phyloP scores from a whole-genome alignment of 345 rosid genomes.

The Pistacia vera region DNA sequence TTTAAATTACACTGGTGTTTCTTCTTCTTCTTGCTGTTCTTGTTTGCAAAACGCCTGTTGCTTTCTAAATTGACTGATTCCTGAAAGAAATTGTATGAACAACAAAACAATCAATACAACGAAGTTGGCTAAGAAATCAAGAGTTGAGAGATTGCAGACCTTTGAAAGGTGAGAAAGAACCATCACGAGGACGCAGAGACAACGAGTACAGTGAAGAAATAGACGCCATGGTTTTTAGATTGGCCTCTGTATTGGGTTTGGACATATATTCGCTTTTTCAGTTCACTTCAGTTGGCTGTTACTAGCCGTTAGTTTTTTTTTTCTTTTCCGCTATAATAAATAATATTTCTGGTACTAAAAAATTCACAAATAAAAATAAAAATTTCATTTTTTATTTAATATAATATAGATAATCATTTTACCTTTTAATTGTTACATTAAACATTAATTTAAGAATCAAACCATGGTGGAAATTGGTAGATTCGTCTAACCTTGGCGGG shows the following conservation, averaged over 20 bases:
- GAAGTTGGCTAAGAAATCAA: not conserved
- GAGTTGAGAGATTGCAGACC: conserved; percentile 10
- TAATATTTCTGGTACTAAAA: not conserved
- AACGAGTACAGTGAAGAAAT: conserved; percentile 41
- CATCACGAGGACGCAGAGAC: conserved; percentile 22
- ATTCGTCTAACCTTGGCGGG: too few species aligned
- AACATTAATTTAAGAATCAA: too few species aligned
- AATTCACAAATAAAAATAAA: not conserved
- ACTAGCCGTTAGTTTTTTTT: not conserved
- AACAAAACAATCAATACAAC: not conserved
- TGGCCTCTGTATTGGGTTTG: not conserved
- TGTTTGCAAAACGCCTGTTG: conserved; percentile 25
- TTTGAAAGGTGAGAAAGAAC: conserved; percentile 30
- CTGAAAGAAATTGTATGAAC: conserved; percentile 14
- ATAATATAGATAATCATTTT: too few species aligned
- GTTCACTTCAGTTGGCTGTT: not conserved
- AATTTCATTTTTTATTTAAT: too few species aligned
- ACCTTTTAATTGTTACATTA: too few species aligned
- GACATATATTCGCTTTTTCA: conserved; percentile 19
- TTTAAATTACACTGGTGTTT: not conserved
- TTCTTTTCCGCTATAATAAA: too few species aligned
- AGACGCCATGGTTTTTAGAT: conserved; percentile 54
- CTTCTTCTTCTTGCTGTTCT: conserved; percentile 8
- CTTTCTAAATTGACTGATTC: conserved; percentile 21
- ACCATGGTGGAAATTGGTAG: too few species aligned